Evolutionary conservation across 371 early-diverging fungal species (phyloP), one percentile per base, ranked within the genome.

Genomic region (Saksenaea vasiformis): DNA sequence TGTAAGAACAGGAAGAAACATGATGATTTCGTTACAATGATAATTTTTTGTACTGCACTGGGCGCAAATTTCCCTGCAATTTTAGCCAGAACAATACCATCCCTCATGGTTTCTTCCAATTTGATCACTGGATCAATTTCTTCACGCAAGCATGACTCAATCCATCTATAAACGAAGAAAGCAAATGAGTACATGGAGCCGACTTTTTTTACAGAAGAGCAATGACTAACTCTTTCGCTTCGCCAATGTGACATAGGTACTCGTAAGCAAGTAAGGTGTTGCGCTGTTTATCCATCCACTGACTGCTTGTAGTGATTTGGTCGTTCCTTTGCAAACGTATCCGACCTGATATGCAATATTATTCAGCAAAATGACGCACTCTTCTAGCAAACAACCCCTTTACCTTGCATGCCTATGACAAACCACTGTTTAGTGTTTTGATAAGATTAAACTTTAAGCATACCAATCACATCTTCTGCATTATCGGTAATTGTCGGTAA

Each of bases 191-290:
- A 31, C 31, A 31, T 4, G n/a, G n/a, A n/a, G n/a, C n/a, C 7
- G 31, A 31, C n/a, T 1, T 47, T 22, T 22, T 47, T 4, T 47
- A 3, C 1, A 47, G 1, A 22, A 41, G 22, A 22, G n/a, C 1
- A 10, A 22, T 17, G 26, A 68, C 86, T 74, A 89, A 98, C 91
- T 98, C 95, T 86, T 98, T 98, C 3, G 99, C 99, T 85, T 99
- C 99, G 62, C 96, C 97, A 59, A 99, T 91, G 63, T 98, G 98
- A 69, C 99, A 99, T 10, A 99, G 85, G 69, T 99, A 99, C 76
- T 99, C 99, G 77, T 99, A 99, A 2, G 98, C 97, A 57, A 92
- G 91, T 41, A 98, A 77, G 54, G 95, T 93, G 43, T 88, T 86
- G 62, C 99, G 87, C 77, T 97, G 93, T 28, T 85, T 80, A 72